Evolutionary conservation across 1,284 basidiomycete species (phyloP), one percentile per base, ranked within the genome.

Genomic region (Marasmius fiardii): DNA sequence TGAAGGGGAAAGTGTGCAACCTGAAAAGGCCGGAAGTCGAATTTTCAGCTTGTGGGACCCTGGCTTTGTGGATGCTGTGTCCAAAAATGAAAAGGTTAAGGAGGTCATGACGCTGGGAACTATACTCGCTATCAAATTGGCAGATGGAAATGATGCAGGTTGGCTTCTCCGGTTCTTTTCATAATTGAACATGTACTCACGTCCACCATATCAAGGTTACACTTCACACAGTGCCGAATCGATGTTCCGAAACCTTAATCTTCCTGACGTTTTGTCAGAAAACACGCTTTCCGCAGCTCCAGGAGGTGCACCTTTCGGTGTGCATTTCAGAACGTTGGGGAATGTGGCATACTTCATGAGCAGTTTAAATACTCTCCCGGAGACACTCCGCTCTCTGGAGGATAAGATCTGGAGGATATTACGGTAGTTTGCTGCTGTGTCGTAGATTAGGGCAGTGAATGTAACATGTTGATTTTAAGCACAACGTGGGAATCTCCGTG

Each of bases 281-380:
- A 60, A 61, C 2, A 56, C 37, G 1, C 34, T 74, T n/a, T 76
- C 80, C 5, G 58, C 75, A 0, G 78, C 79, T 4, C 80, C 82
- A 2, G 81, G 81, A 0, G 82, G 80, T 7, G 77, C 76, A 8
- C 76, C 79, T 0, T 93, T 90, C 66, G 82, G 85, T 20, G 81
- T 98, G 16, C 92, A 98, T 69, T 94, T 85, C 57, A 79, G 96
- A 59, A 95, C 96, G 0, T 74, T 98, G 24, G 96, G 96, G 0
- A 88, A 97, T 64, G 90, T 98, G 10, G 88, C 92, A 11, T 99
- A 99, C 71, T 88, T 98, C 69, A 98, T 99, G 83, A 90, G 87
- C 5, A 95, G 90, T 71, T 77, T 98, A 43, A 95, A 94, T 65
- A 93, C 91, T 0, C 67, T 72, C 1, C 53, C 71, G 1, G 63